A percentile compares a stretch with the other conserved stretches of the same genome.
Evolutionary conservation across 2,329 filamentous ascomycete species (phyloP).

Genomic region (Xylariaceae sp.): DNA sequence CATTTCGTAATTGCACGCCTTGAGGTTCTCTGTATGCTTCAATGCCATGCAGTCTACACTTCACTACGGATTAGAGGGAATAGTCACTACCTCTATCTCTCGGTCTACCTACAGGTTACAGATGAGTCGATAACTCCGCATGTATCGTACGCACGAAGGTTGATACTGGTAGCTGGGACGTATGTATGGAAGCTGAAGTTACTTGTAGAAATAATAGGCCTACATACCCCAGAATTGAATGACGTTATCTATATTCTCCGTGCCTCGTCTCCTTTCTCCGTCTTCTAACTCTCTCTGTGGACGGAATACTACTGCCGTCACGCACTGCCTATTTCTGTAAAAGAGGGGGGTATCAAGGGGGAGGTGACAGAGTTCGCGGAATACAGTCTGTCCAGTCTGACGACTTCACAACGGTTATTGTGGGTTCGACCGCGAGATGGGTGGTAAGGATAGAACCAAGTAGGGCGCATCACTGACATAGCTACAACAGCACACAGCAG

Average conservation of each 20-base stretch:
- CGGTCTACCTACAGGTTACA: too few species aligned
- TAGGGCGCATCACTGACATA: not conserved
- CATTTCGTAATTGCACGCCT: too few species aligned
- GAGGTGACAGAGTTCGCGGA: not conserved
- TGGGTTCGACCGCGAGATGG: not conserved
- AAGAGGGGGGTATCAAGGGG: not conserved
- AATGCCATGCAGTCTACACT: too few species aligned
- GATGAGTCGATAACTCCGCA: too few species aligned
- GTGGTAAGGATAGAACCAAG: not conserved
- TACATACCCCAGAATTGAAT: too few species aligned
- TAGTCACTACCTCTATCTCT: too few species aligned
- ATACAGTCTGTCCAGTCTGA: not conserved
- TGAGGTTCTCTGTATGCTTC: too few species aligned
- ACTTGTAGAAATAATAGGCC: too few species aligned
- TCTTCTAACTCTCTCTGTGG: not conserved
- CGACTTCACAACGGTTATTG: not conserved
- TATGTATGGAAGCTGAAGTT: too few species aligned
- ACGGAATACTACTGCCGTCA: not conserved
- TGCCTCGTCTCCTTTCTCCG: not conserved
- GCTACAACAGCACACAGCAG: not conserved
- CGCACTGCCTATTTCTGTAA: not conserved
- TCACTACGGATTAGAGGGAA: too few species aligned
- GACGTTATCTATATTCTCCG: not conserved
- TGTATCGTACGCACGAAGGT: too few species aligned
- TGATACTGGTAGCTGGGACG: too few species aligned